Base-by-base conservation (phyloP, 208 protist genomes). In the Vickermania spadyakhi region DNA sequence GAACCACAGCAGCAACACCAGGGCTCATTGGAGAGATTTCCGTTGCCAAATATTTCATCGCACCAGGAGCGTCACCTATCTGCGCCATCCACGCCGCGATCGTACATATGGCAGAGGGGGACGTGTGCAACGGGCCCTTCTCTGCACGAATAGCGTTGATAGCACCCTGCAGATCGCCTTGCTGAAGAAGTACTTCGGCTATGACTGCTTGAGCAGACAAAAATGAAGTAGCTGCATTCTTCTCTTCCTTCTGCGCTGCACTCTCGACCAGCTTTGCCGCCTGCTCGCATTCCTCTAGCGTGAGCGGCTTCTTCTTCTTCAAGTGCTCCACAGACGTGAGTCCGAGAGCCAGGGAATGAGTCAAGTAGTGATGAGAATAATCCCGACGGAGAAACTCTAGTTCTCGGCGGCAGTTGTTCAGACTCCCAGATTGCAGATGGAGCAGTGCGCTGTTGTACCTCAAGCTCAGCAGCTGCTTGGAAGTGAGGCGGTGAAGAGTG, bases 391-490 rank as follows among this genome's bases (percentile, higher is more conserved):
- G 74, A 31, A 74, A 63, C 55, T 94, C 84, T 52, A 89, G 73
- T 45, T 76, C 70, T 3, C 74, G 70, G 31, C 69, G 58, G 62
- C 83, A 89, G 36, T 73, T 56, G 52, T 66, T 78, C 31, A 89
- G 55, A 49, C 72, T 86, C 30, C 74, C 71, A 0, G 73, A 76
- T 41, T 75, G 56, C 30, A 94, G 67, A n/a, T 87, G 72, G 42
- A 94, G 73, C 58, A 94, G 75, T 13, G 84, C 87, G 21, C 66
- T 86, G 75, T 94, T 94, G 75, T 94, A 94, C 41, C 81, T 72
- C n/a, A 94, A 73, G 2, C 72, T 58, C 21, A 89, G 60, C 27
- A 78, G 63, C 76, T 94, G 84, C 26, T 75, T 67, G 13, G 77
- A 74, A 2, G 81, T 89, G 22, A 94, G 73, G 28, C 79, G 81